Evolutionary conservation across 306 rosid species (phyloP).

Genomic region (Lathyrus tuberosus): DNA sequence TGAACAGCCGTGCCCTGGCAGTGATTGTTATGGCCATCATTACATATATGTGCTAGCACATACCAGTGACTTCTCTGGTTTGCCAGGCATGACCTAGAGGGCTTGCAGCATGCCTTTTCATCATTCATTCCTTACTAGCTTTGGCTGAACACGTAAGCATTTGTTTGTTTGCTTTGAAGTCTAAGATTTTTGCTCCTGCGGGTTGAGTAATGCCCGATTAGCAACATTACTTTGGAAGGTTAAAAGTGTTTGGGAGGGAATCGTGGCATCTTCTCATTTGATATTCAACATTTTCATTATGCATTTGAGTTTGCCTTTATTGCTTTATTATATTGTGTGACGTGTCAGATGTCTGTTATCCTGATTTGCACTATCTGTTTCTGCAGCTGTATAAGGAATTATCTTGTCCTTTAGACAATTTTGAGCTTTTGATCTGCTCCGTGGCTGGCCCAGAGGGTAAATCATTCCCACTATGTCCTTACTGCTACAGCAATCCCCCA

Average conservation of each 20-base stretch:
- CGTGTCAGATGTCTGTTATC: constrained; percentile 19
- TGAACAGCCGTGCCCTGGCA: not conserved
- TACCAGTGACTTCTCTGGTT: not conserved
- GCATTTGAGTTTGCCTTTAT: constrained; percentile 21
- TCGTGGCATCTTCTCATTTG: constrained; percentile 30
- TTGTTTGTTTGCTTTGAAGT: not conserved
- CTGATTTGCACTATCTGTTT: constrained; percentile 28
- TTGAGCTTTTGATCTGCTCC: constrained; percentile 85
- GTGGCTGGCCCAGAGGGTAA: constrained; percentile 89
- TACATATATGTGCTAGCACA: constrained; percentile 3
- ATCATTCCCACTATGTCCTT: constrained; percentile 92
- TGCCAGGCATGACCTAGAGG: not conserved
- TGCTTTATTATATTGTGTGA: constrained; percentile 24
- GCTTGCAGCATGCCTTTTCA: not conserved
- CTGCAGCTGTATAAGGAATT: constrained; percentile 90
- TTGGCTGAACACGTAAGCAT: not conserved
- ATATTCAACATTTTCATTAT: constrained; percentile 26
- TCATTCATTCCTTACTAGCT: constrained; percentile 11
- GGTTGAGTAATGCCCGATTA: not conserved
- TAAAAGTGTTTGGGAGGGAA: constrained; percentile 26
- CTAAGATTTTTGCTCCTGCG: not conserved
- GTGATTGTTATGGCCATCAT: constrained; percentile 3
- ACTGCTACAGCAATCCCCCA: constrained; percentile 95
- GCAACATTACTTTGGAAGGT: constrained; percentile 15
- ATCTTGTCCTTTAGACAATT: constrained; percentile 89